Percentiles rank a stretch among this genome's conserved stretches.
These are phyloP conservation scores for Larix kaempferi DNA, from an alignment of 75 land plant species.

Conservation along the genomic window DNA sequence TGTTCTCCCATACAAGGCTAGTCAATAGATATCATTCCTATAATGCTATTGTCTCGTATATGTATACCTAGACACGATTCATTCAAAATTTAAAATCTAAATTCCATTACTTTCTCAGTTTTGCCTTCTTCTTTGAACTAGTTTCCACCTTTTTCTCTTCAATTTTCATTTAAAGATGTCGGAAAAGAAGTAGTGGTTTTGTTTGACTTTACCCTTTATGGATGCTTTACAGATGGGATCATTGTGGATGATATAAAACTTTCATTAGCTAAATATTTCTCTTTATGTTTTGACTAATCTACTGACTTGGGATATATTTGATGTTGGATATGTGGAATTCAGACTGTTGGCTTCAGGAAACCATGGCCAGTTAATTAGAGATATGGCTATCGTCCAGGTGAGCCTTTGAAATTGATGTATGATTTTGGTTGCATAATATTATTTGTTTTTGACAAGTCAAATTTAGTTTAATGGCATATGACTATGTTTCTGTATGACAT, in stretches of 20 bases:
- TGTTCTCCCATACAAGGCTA: too few relatives aligned
- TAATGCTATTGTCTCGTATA: too few relatives aligned
- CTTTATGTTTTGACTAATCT: background rate
- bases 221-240: background rate
- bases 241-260: background rate
- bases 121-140: background rate
- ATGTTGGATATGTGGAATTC: background rate
- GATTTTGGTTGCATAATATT: background rate
- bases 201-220: background rate
- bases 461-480: background rate
- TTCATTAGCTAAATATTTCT: background rate
- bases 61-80: too few relatives aligned
- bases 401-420: background rate
- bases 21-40: too few relatives aligned
- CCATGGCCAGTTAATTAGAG: background rate
- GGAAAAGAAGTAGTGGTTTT: background rate
- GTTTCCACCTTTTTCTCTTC: background rate
- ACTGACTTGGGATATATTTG: background rate
- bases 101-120: background rate
- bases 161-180: background rate
- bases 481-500: background rate
- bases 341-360: background rate
- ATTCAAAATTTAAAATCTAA: background rate
- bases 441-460: background rate
- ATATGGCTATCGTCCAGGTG: slow-evolving; percentile 8